phyloP scores from a whole-genome alignment of 1,284 basidiomycete genomes.

The Pascua guehoae region DNA sequence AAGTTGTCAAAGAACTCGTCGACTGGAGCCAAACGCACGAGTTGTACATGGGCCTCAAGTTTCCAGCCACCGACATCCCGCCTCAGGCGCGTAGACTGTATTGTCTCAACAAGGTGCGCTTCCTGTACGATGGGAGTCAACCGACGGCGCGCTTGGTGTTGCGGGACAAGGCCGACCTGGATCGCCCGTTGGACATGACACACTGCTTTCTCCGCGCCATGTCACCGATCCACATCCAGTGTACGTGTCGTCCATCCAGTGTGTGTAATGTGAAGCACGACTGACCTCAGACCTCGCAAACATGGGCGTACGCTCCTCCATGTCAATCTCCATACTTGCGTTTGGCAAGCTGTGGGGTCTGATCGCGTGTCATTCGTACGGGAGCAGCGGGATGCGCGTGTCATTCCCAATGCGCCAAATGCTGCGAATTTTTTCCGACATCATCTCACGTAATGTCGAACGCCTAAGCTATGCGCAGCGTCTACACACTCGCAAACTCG shows the following conservation, averaged over 20 bases:
- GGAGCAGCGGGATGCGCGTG: conserved; percentile 71
- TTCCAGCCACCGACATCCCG: conserved; percentile 59
- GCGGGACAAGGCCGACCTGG: conserved; percentile 63
- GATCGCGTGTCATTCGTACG: conserved; percentile 79
- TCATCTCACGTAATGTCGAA: conserved; percentile 79
- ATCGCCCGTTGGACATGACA: conserved; percentile 78
- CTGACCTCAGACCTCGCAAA: conserved; percentile 62
- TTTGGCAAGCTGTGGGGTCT: conserved; percentile 82
- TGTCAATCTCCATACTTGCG: conserved; percentile 83
- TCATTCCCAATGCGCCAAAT: conserved; percentile 81
- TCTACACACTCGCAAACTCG: conserved; percentile 69
- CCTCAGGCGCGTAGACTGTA: conserved; percentile 59
- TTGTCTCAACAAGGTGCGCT: conserved; percentile 68
- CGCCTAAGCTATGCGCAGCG: conserved; percentile 74
- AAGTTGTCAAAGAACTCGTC: conserved; percentile 77
- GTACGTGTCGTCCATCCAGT: conserved; percentile 48
- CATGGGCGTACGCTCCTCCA: conserved; percentile 75
- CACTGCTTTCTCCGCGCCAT: conserved; percentile 81
- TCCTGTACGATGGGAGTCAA: conserved; percentile 75
- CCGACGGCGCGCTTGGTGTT: conserved; percentile 74
- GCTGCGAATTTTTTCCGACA: conserved; percentile 73
- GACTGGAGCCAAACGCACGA: conserved; percentile 78
- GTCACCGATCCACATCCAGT: conserved; percentile 85
- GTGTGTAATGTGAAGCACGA: neutral
- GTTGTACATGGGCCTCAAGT: conserved; percentile 61